Evolutionary conservation across 2,329 filamentous ascomycete species (phyloP).

Genomic region (Phoma sp.): DNA sequence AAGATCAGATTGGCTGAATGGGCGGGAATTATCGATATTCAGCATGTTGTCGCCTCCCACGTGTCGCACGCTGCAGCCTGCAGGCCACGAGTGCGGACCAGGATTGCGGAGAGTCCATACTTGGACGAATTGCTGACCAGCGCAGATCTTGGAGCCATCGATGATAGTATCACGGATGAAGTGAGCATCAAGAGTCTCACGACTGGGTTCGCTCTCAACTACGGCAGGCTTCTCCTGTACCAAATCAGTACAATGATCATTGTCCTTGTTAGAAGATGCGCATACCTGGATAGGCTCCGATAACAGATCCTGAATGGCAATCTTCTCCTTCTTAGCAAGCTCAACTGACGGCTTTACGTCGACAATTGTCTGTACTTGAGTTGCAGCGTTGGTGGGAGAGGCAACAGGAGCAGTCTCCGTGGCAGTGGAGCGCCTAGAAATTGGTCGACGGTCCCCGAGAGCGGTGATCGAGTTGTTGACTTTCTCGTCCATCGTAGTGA

Average conservation of each 20-base stretch:
- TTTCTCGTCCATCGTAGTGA: slow-evolving; percentile 83
- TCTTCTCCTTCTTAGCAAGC: slow-evolving; percentile 51
- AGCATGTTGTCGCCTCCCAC: slow-evolving; percentile 97
- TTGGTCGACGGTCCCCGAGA: slow-evolving; percentile 72
- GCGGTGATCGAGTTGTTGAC: slow-evolving; percentile 68
- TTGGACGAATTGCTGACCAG: slow-evolving; percentile 80
- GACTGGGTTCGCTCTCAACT: neutral
- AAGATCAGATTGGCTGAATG: slow-evolving; percentile 78
- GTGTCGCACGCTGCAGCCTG: slow-evolving; percentile 87
- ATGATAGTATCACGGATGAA: slow-evolving; percentile 80
- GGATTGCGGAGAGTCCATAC: slow-evolving; percentile 91
- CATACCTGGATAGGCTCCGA: slow-evolving; percentile 29
- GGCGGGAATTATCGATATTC: slow-evolving; percentile 79
- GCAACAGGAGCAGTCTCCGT: slow-evolving; percentile 57
- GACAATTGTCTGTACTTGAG: slow-evolving; percentile 68
- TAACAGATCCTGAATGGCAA: slow-evolving; percentile 48
- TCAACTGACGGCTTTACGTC: slow-evolving; percentile 65
- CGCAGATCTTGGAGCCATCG: slow-evolving; percentile 75
- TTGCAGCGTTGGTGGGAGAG: slow-evolving; percentile 59
- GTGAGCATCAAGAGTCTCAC: slow-evolving; percentile 60
- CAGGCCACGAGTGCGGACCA: slow-evolving; percentile 80
- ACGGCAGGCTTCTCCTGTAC: slow-evolving; percentile 39
- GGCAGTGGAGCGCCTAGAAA: slow-evolving; percentile 53
- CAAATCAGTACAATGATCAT: slow-evolving; percentile 35
- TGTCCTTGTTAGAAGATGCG: slow-evolving; percentile 7